Base-by-base conservation (phyloP, 2,329 filamentous ascomycete species). In the Venturia nashicola region DNA sequence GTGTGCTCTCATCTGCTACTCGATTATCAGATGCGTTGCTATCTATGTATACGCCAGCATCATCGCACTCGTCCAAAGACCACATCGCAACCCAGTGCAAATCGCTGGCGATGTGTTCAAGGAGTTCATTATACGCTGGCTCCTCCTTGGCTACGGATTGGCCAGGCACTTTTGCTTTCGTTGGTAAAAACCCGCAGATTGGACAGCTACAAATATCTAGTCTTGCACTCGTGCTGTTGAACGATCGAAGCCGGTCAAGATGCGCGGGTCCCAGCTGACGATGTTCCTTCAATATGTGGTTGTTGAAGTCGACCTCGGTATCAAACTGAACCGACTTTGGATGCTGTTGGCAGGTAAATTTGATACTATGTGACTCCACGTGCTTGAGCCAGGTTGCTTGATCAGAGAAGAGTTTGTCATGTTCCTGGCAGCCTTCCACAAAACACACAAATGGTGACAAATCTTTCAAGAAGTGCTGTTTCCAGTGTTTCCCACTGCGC, bases 371-470 rank as follows among this genome's bases (percentile, higher is more conserved):
- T 5, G 16, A 48, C 18, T 55, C 32, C 55, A 65, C 64, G 51
- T 65, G 64, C 36, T 54, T 57, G 39, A 64, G 43, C 64, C 64
- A 65, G 18, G 48, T 40, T 36, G 5, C 48, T 18, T 51, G 61
- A 54, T 65, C 61, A 34, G 23, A 32, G 34, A 61, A 65, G 39
- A 70, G 65, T n/a, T 64, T 64, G 14, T 65, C 62, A 1, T 65
- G 32, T n/a, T 66, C 67, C 1, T 42, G 27, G 57, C 71, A 72
- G 23, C 67, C 59, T 40, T 61, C 39, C 39, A 69, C 67, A n/a
- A 70, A 68, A 63, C 71, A 72, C 8, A 69, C 63, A 62, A 72
- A 72, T 20, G 71, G 69, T 32, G 65, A 67, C 11, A 72, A 65
- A 59, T 72, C 71, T 32, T 64, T 59, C 20, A 71, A 66, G 44